Conservation (phyloP, 164 flowering plant genomes). For the Litsea cubeba region DNA sequence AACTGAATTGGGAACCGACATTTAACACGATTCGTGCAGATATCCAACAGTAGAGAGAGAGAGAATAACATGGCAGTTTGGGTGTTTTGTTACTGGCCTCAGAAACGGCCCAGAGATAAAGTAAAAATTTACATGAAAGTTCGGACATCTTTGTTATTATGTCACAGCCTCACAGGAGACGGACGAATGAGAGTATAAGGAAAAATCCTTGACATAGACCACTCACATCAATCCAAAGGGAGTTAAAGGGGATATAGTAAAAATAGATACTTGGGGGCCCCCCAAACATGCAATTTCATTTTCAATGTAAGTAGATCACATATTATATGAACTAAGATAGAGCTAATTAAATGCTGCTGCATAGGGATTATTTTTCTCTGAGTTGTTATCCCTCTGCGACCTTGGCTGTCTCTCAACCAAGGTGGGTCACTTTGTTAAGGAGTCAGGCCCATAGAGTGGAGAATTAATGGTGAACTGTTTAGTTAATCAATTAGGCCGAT, state of each 20-base stretch:
- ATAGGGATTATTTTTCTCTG: too few relatives aligned
- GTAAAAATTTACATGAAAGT: constrained; percentile 2
- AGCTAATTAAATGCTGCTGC: too few relatives aligned
- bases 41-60: not conserved
- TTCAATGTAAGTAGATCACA: too few relatives aligned
- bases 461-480: too few relatives aligned
- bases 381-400: too few relatives aligned
- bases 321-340: too few relatives aligned
- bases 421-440: too few relatives aligned
- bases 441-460: too few relatives aligned
- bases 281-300: too few relatives aligned
- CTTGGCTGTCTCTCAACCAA: too few relatives aligned
- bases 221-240: constrained; percentile 8
- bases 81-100: not conserved
- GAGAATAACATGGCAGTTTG: not conserved
- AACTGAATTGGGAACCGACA: not conserved
- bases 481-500: too few relatives aligned
- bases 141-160: constrained; percentile 1
- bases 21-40: not conserved
- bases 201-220: constrained; percentile 1
- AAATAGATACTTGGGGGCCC: too few relatives aligned
- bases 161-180: not conserved
- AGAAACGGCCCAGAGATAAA: not conserved
- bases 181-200: not conserved
- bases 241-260: not conserved